Conservation (phyloP, 2,329 filamentous ascomycete genomes). For the Periconia sp. region DNA sequence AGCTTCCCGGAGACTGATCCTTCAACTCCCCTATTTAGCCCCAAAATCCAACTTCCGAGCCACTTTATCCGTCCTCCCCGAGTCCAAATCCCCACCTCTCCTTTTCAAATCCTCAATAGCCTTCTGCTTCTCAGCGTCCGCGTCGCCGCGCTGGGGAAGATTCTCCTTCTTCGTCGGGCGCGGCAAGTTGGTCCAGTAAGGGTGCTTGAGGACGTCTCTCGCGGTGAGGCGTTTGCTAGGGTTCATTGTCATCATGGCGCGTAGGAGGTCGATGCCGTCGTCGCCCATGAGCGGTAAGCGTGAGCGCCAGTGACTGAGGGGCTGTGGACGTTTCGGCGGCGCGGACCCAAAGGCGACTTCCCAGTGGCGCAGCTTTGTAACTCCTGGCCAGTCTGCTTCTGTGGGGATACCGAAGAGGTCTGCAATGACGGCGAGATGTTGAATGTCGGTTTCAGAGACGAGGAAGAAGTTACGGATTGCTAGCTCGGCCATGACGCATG, state of each 20-base stretch:
- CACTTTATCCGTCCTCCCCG: slow-evolving; percentile 69
- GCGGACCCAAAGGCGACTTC: slow-evolving; percentile 24
- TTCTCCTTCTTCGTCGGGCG: slow-evolving; percentile 80
- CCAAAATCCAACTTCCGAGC: slow-evolving; percentile 67
- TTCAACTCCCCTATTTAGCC: not conserved
- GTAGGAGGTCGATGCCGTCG: slow-evolving; percentile 83
- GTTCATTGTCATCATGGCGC: slow-evolving; percentile 81
- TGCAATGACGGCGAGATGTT: slow-evolving; percentile 83
- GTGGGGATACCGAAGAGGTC: slow-evolving; percentile 85
- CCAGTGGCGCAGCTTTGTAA: slow-evolving; percentile 77
- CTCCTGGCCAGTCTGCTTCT: slow-evolving; percentile 94
- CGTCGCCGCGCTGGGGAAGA: slow-evolving; percentile 74
- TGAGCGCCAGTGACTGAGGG: slow-evolving; percentile 70
- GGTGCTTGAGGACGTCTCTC: slow-evolving; percentile 74
- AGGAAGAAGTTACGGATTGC: slow-evolving; percentile 81
- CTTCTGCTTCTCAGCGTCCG: slow-evolving; percentile 56
- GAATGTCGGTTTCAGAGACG: slow-evolving; percentile 79
- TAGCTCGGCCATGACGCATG: slow-evolving; percentile 90
- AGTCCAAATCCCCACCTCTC: slow-evolving; percentile 70
- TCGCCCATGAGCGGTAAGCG: slow-evolving; percentile 80
- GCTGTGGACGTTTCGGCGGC: slow-evolving; percentile 60
- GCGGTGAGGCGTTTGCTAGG: slow-evolving; percentile 83
- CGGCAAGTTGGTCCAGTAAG: slow-evolving; percentile 84
- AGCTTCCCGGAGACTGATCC: not conserved
- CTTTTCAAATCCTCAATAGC: slow-evolving; percentile 82